These are phyloP conservation scores for Psilocybe cyanescens DNA, from an alignment of 768 basidiomycete species.

Conservation along the genomic window DNA sequence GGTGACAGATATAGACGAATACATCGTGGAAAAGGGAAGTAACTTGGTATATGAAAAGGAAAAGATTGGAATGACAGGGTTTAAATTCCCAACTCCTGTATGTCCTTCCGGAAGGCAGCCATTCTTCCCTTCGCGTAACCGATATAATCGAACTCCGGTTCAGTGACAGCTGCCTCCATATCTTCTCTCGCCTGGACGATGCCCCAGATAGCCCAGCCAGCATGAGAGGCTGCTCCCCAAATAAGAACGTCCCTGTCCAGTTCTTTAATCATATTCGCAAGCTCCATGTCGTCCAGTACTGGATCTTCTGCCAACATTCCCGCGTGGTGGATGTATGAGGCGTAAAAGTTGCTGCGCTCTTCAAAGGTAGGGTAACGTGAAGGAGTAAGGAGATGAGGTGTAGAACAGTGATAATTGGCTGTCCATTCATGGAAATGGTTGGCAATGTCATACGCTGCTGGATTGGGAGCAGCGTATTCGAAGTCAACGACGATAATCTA, in stretches of 20 bases:
- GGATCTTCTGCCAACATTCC: conserved; percentile 36
- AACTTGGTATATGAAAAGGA: neutral
- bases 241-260: conserved; percentile 80
- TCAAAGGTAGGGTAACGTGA: conserved; percentile 71
- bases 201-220: conserved; percentile 95
- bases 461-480: conserved; percentile 94
- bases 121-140: conserved; percentile 76
- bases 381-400: conserved; percentile 67
- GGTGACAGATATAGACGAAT: neutral
- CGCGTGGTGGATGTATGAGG: conserved; percentile 73
- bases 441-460: conserved; percentile 93
- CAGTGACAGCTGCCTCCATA: conserved; percentile 55
- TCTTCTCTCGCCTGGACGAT: conserved; percentile 87
- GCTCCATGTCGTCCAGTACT: conserved; percentile 31
- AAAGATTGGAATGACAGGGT: conserved; percentile 1
- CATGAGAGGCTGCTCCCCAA: conserved; percentile 93
- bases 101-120: conserved; percentile 61
- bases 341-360: conserved; percentile 84
- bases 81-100: conserved; percentile 48
- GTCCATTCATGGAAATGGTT: conserved; percentile 99
- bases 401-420: conserved; percentile 78
- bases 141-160: conserved; percentile 90
- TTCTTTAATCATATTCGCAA: conserved; percentile 51
- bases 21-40: neutral
- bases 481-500: conserved; percentile 97